These are phyloP conservation scores for Phytophthora agathidicida DNA, from an alignment of 352 stramenopile genomes.

Conservation along the genomic window DNA sequence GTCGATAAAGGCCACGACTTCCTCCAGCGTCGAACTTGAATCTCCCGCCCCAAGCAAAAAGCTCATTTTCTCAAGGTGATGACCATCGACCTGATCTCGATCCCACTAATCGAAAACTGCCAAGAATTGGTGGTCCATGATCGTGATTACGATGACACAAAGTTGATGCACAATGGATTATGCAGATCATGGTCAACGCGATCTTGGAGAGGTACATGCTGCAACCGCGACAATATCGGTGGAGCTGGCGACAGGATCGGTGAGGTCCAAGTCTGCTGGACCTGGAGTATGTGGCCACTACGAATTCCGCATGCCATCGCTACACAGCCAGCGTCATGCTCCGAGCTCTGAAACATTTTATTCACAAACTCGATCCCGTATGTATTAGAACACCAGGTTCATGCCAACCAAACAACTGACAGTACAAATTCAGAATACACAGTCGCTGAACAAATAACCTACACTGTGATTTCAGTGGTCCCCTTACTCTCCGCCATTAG, in stretches of 20 bases:
- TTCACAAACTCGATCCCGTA: too few relatives aligned
- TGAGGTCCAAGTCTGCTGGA: constrained; percentile 5
- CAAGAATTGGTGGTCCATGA: constrained; percentile 1
- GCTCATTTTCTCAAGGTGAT: constrained; percentile 4
- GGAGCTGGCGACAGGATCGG: constrained; percentile 16
- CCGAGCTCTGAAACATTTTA: too few relatives aligned
- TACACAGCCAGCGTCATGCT: too few relatives aligned
- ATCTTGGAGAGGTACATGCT: too few relatives aligned
- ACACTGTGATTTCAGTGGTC: constrained; percentile 4
- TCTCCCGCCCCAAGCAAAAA: constrained; percentile 13
- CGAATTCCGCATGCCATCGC: too few relatives aligned
- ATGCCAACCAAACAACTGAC: too few relatives aligned
- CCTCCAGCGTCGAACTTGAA: constrained; percentile 21
- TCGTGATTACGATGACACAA: constrained; percentile 12
- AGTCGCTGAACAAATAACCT: not conserved
- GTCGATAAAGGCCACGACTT: constrained; percentile 37
- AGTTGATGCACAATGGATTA: constrained; percentile 15
- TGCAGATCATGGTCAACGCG: constrained; percentile 2
- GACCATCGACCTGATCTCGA: not conserved
- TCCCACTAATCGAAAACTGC: constrained; percentile 11
- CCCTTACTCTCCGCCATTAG: too few relatives aligned
- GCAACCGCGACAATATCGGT: constrained; percentile 5
- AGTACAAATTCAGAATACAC: too few relatives aligned
- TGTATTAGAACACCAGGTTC: too few relatives aligned
- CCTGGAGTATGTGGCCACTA: too few relatives aligned